These are phyloP conservation scores for Fusarium tjaetaba DNA, from an alignment of 2,329 filamentous ascomycete genomes.

Conservation along the genomic window DNA sequence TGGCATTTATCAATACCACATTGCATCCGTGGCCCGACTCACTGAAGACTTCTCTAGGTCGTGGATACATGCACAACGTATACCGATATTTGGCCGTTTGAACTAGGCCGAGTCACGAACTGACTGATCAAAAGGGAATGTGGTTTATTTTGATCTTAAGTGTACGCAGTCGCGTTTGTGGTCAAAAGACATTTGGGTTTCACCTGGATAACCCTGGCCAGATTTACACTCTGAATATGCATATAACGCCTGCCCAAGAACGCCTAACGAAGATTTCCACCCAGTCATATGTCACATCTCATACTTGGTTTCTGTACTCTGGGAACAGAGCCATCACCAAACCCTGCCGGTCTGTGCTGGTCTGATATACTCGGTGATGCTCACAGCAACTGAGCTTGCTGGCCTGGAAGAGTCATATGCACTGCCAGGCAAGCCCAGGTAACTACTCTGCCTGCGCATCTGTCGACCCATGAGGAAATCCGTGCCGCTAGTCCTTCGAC, in stretches of 20 bases:
- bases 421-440: slow-evolving; percentile 19
- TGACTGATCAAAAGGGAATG: neutral
- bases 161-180: neutral
- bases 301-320: neutral
- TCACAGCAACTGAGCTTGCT: slow-evolving; percentile 22
- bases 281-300: neutral
- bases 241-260: slow-evolving; percentile 14
- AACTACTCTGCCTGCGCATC: slow-evolving; percentile 18
- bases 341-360: slow-evolving; percentile 15
- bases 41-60: neutral
- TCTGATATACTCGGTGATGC: slow-evolving; percentile 33
- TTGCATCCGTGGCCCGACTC: neutral
- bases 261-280: neutral
- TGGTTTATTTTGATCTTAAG: slow-evolving; percentile 2
- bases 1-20: slow-evolving; percentile 15
- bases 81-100: neutral
- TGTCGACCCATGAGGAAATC: slow-evolving; percentile 15
- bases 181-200: neutral
- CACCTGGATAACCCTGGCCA: neutral
- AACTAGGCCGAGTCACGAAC: neutral
- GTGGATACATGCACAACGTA: neutral
- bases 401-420: slow-evolving; percentile 17
- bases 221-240: slow-evolving; percentile 1
- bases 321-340: slow-evolving; percentile 8
- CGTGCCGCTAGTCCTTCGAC: slow-evolving; percentile 9